Evolutionary conservation across 2,329 filamentous ascomycete species (phyloP), one percentile per base, ranked within the genome.

Genomic region (Periconia macrospinosa): DNA sequence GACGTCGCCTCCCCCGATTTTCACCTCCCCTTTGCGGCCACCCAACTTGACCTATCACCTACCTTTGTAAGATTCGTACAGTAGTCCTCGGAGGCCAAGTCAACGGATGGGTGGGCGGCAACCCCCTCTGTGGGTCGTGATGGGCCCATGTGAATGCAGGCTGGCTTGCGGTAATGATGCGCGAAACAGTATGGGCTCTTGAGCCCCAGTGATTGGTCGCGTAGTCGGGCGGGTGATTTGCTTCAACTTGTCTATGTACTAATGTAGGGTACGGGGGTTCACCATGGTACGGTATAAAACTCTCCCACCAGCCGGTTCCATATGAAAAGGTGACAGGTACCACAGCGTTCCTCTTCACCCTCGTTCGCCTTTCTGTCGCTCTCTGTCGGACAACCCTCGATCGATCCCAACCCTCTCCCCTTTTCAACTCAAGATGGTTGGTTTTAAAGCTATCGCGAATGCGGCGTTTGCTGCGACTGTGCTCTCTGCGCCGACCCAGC

Each of bases 401-500:
- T 15, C 18, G 23, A 8, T 8, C 23, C 23, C 23, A 27, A 27
- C 23, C 23, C 23, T 27, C 23, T 27, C 23, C n/a, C n/a, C n/a
- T n/a, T 27, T 27, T 27, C 23, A 27, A 27, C 23, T 42, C 14
- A 47, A n/a, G 2, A 54, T 54, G 52, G 27, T 51, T 41, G 44
- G 40, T 10, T 13, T 33, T 14, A 45, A 46, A 18, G 45, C 17
- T 2, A 47, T 53, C 19, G 49, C 53, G 13, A 30, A 60, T n/a
- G 55, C 56, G 45, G 54, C 49, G n/a, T 51, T 61, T 46, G 43
- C 59, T 13, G 62, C 57, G 10, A 49, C 44, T 41, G 50, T 46
- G 23, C 14, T 45, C 7, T 50, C 63, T 20, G 63, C 59, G 14
- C 66, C 68, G 1, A 49, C 61, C n/a, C 48, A 20, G 17, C 50